Evolutionary conservation across 2,329 filamentous ascomycete genomes (phyloP).

Genomic region (Tolypocladium ovalisporum): DNA sequence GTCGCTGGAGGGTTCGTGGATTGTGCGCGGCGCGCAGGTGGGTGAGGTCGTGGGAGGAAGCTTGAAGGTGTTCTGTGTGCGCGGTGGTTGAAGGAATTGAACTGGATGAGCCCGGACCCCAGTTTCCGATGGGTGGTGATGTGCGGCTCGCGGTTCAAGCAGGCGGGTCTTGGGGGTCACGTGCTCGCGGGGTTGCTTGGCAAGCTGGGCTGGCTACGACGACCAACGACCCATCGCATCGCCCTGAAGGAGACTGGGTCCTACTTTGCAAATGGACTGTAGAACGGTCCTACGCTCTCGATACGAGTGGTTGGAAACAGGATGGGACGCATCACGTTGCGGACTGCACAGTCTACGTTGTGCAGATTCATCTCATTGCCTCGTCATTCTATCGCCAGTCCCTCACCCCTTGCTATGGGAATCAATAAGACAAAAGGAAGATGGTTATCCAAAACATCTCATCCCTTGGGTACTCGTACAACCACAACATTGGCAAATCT

Average conservation of each 20-base stretch:
- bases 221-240: too few species aligned
- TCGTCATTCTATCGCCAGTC: background rate
- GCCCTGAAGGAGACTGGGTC: background rate
- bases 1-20: background rate
- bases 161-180: conserved; percentile 17
- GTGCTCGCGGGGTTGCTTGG: conserved; percentile 20
- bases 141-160: conserved; percentile 15
- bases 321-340: background rate
- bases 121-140: conserved; percentile 12
- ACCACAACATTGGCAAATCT: background rate
- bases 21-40: background rate
- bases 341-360: background rate
- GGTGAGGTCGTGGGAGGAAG: conserved; percentile 7
- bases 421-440: background rate
- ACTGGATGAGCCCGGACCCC: background rate
- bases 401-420: background rate
- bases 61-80: conserved; percentile 7
- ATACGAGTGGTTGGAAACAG: too few species aligned
- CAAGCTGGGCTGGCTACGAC: background rate
- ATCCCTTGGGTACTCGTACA: background rate
- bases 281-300: too few species aligned
- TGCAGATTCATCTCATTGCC: background rate
- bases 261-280: too few species aligned
- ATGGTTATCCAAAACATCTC: background rate
- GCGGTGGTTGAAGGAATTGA: conserved; percentile 2